Evolutionary conservation across 306 rosid species (phyloP), one percentile per base, ranked within the genome.

Genomic region (Begonia fuchsioides): DNA sequence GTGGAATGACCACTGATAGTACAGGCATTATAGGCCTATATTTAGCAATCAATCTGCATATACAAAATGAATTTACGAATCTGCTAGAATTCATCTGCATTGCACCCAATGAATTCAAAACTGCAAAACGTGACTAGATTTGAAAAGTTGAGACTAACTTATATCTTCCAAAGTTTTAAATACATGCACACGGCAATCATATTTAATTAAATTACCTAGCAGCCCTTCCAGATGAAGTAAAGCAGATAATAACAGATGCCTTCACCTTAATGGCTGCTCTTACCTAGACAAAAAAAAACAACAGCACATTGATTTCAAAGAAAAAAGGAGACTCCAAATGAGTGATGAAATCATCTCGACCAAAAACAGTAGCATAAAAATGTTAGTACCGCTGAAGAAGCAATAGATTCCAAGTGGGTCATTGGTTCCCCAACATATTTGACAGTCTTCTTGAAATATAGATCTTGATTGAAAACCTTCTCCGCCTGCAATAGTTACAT

Each of bases 181-280:
- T 5, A 3, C 32, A 26, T 26, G 32, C 32, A 26, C 32, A 26
- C n/a, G n/a, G n/a, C n/a, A n/a, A 1, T 3, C 32, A 3, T 26
- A 1, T 26, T 1, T 26, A 26, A 26, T 26, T 26, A 51, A 12
- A 32, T 39, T 69, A 90, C 98, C 98, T 85, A 38, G 98, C 96
- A 61, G 98, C 98, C 68, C 94, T 75, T 77, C 98, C 98, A 38
- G 98, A 79, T 60, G 98, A 82, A 65, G 98, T 92, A 63, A 92
- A 85, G 70, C 98, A 92, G 66, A 92, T 92, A 44, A 92, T 82
- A 51, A 72, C 71, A 19, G 96, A 85, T 41, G 98, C 98, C 74
- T 79, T 92, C 85, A 92, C 98, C 81, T 92, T 92, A 59, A 92
- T 85, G 55, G 98, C 98, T 39, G 98, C 98, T 45, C 98, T 78